Conservation (phyloP, 331 rosid genomes). For the Dryas integrifolia region DNA sequence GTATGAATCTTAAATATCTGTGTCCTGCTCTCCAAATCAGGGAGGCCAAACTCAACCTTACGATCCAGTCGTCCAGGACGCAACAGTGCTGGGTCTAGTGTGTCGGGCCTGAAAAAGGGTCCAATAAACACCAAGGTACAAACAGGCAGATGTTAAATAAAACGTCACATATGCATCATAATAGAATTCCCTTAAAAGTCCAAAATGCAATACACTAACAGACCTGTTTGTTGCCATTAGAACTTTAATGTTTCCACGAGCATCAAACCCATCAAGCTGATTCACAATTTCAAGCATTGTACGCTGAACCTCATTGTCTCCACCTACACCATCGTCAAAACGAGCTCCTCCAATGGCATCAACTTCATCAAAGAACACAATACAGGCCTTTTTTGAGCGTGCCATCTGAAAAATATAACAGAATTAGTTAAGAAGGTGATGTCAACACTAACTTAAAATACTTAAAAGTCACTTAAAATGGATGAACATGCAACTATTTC, state of each 20-base stretch:
- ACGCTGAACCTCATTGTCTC: conserved; percentile 93
- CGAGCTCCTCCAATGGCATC: conserved; percentile 99
- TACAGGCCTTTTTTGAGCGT: conserved; percentile 93
- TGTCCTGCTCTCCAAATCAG: conserved; percentile 91
- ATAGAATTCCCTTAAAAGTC: neutral
- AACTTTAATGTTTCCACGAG: conserved; percentile 93
- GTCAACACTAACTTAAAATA: conserved; percentile 6
- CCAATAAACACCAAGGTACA: conserved; percentile 3
- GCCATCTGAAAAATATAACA: conserved; percentile 66
- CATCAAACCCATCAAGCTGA: conserved; percentile 98
- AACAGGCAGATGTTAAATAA: neutral
- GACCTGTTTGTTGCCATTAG: conserved; percentile 97
- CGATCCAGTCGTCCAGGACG: conserved; percentile 97
- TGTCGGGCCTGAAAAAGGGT: conserved; percentile 72
- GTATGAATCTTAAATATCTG: conserved; percentile 97
- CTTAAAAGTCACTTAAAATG: neutral
- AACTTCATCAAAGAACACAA: conserved; percentile 92
- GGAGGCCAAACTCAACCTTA: conserved; percentile 97
- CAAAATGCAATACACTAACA: neutral
- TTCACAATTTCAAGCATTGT: conserved; percentile 98
- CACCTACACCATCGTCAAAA: conserved; percentile 96
- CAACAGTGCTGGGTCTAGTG: conserved; percentile 88
- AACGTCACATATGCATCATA: neutral
- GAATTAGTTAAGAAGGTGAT: conserved; percentile 10
- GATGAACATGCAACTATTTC: conserved; percentile 1